phyloP scores from a whole-genome alignment of 306 rosid species.

The Styphnolobium japonicum region DNA sequence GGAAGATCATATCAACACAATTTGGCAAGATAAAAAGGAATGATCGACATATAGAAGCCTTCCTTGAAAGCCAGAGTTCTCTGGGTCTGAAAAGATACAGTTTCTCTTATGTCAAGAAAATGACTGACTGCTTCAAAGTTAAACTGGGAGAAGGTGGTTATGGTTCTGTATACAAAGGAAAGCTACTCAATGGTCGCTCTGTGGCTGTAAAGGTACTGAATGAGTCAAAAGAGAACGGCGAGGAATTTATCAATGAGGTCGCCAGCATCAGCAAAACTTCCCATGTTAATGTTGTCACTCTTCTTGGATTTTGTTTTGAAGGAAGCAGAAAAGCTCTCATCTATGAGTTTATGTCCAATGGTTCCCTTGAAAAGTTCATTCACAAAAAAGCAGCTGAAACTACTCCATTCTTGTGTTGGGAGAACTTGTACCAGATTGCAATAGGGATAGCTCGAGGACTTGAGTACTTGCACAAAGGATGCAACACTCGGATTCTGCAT shows the following conservation, averaged over 20 bases:
- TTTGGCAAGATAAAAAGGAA: conserved; percentile 4
- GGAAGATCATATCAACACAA: conserved; percentile 24
- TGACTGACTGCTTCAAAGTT: conserved; percentile 42
- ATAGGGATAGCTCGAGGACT: conserved; percentile 37
- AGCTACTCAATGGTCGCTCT: conserved; percentile 6
- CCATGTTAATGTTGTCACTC: conserved; percentile 41
- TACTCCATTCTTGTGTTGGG: conserved; percentile 24
- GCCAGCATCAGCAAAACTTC: conserved; percentile 52
- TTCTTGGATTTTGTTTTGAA: conserved; percentile 36
- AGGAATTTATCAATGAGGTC: conserved; percentile 58
- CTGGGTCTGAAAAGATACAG: conserved; percentile 32
- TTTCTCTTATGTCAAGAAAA: conserved; percentile 38
- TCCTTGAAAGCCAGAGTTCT: conserved; percentile 35
- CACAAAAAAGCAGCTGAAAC: not conserved
- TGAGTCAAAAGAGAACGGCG: conserved; percentile 41
- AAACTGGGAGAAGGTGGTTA: conserved; percentile 58
- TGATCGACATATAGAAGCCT: conserved; percentile 32
- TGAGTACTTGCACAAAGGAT: conserved; percentile 41
- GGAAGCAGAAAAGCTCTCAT: conserved; percentile 36
- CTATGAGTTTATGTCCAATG: conserved; percentile 38
- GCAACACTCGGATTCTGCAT: conserved; percentile 37
- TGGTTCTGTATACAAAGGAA: conserved; percentile 51
- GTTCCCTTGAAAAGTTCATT: conserved; percentile 39
- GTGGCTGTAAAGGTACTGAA: conserved; percentile 48
- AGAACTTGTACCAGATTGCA: conserved; percentile 30